These are phyloP conservation scores for Herpetospermum pedunculosum DNA, from an alignment of 306 rosid genomes.

Conservation along the genomic window DNA sequence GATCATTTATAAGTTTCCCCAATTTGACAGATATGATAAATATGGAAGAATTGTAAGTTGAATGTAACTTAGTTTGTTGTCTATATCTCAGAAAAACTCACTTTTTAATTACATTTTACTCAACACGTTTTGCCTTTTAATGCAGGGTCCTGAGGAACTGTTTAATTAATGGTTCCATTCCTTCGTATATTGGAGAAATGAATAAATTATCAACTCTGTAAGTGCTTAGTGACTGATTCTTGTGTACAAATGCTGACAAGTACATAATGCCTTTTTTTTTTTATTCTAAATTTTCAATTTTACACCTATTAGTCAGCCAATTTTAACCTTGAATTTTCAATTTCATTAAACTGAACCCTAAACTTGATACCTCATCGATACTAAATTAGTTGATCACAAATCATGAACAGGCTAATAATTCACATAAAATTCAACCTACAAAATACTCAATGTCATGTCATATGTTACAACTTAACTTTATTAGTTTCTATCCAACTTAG, in stretches of 20 bases:
- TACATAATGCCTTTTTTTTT: not conserved
- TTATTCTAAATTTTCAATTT: not conserved
- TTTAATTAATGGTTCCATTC: constrained; percentile 34
- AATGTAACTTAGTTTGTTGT: not conserved
- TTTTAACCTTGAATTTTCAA: not conserved
- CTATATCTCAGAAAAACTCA: not conserved
- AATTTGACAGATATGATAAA: constrained; percentile 27
- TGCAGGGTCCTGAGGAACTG: constrained; percentile 65
- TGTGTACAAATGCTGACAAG: not conserved
- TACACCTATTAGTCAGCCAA: not conserved
- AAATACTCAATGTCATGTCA: not conserved
- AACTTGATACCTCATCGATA: not conserved
- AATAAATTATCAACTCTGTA: constrained; percentile 27
- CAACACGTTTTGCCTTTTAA: not conserved
- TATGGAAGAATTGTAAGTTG: constrained; percentile 43
- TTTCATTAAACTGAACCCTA: not conserved
- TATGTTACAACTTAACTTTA: too few relatives aligned
- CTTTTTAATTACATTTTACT: not conserved
- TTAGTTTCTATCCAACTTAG: too few relatives aligned
- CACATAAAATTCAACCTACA: not conserved
- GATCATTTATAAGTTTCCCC: constrained; percentile 41
- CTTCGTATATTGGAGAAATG: constrained; percentile 19
- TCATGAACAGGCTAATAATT: not conserved
- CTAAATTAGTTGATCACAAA: not conserved
- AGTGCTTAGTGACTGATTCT: constrained; percentile 18